Base-by-base conservation (phyloP, 352 stramenopile species). In the Pythium sp. region DNA sequence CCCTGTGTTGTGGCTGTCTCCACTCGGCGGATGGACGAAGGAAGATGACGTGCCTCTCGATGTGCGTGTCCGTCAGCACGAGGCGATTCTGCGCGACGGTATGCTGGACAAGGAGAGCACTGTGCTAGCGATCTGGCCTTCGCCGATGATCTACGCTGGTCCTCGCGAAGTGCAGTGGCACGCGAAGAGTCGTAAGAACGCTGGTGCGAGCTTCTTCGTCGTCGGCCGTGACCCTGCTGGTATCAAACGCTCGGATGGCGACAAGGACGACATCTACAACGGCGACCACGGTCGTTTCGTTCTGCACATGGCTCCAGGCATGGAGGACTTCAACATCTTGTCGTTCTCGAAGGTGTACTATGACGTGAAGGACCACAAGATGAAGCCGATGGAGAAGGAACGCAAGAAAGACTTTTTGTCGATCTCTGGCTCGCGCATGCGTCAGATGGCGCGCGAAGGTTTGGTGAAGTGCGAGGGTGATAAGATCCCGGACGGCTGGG, bases 141-240 rank as follows among this genome's bases (percentile, higher is more conserved):
- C 96, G 68, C 97, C 97, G 6, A 99, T 99, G 97, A 98, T 99
- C 57, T 99, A 99, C 79, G 97, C 95, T 30, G 97, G 97, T 14
- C 97, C 97, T 14, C 98, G 96, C 15, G 97, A 99, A 77, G 97
- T 99, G 49, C 90, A 99, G 76, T 99, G 98, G 86, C 97, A 99
- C 80, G 97, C 97, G 57, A 99, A 99, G 83, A 98, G 89, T 65
- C 89, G 97, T 57, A 95, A 97, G 72, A 98, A 95, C 57, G 97
- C 95, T 67, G 97, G 97, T 49, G 97, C 97, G 14, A 98, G 91
- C 53, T 99, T 98, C 79, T 99, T 99, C 74, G 96, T 99, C 12
- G 97, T 99, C 4, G 97, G 97, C 11, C 91, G 97, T 22, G 97
- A 99, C 75, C 97, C 97, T 41, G 97, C 97, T 36, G 97, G 97